These are phyloP conservation scores for Ceratobasidium sp. DNA, from an alignment of 1,284 basidiomycete species.

Conservation along the genomic window DNA sequence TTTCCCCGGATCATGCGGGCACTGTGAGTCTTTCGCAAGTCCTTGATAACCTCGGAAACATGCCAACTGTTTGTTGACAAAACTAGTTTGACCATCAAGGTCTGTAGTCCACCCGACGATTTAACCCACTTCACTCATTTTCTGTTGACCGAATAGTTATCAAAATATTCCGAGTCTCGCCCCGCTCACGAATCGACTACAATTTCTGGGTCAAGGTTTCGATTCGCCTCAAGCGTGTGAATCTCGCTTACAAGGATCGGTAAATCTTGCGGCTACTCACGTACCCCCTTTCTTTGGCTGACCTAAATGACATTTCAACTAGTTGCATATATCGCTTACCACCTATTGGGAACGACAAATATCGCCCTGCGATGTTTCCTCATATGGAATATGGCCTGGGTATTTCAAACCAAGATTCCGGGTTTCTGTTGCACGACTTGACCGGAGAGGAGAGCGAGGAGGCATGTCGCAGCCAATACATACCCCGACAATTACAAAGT, in stretches of 20 bases:
- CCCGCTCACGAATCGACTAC: conserved; percentile 21
- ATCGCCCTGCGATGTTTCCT: conserved; percentile 17
- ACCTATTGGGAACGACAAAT: not conserved
- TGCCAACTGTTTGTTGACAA: not conserved
- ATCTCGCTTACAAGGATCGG: conserved; percentile 8
- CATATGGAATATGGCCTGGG: conserved; percentile 16
- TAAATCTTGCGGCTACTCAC: not conserved
- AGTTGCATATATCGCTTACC: conserved; percentile 11
- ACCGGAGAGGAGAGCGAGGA: conserved; percentile 3
- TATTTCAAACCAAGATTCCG: conserved; percentile 21
- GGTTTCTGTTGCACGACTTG: conserved; percentile 8
- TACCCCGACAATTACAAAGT: not conserved
- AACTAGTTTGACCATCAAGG: conserved; percentile 34
- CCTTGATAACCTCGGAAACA: not conserved
- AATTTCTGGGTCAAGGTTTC: conserved; percentile 31
- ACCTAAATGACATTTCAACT: not conserved
- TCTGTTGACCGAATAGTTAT: conserved; percentile 5
- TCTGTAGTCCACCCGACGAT: not conserved
- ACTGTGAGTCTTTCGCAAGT: not conserved
- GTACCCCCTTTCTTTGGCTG: not conserved
- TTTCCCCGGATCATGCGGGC: conserved; percentile 8
- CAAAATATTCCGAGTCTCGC: conserved; percentile 5
- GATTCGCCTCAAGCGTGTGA: not conserved
- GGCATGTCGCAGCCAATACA: not conserved
- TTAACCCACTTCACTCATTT: not conserved